Conservation (phyloP, 306 rosid genomes). For the Arachis stenosperma region DNA sequence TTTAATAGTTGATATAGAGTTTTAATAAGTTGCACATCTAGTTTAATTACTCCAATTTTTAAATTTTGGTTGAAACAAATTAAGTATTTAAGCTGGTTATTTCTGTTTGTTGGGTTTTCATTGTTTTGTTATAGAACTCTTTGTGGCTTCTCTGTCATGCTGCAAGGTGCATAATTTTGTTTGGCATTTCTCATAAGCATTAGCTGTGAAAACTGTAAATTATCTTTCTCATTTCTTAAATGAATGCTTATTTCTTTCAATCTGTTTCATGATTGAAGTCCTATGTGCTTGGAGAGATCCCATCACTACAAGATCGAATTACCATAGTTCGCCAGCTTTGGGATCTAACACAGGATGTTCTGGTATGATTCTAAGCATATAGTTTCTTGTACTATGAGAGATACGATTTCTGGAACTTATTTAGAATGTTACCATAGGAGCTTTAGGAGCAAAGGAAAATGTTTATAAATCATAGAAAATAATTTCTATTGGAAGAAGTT, state of each 20-base stretch:
- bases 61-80: conserved; percentile 3
- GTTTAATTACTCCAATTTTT: background rate
- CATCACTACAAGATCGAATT: conserved; percentile 81
- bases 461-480: conserved; percentile 11
- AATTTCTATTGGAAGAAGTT: background rate
- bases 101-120: conserved; percentile 16
- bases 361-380: conserved; percentile 58
- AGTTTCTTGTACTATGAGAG: conserved; percentile 22
- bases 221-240: background rate
- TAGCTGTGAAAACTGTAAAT: conserved; percentile 8
- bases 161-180: conserved; percentile 16
- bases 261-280: conserved; percentile 66
- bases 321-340: conserved; percentile 93
- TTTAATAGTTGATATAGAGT: background rate
- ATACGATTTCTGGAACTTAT: conserved; percentile 17
- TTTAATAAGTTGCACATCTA: background rate
- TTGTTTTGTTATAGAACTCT: conserved; percentile 18
- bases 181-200: background rate
- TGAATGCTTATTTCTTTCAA: conserved; percentile 41
- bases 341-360: conserved; percentile 83
- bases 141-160: conserved; percentile 1
- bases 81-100: conserved; percentile 4
- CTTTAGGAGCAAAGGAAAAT: conserved; percentile 15
- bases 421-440: conserved; percentile 9
- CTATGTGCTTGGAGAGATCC: conserved; percentile 95